Evolutionary conservation across 2,329 filamentous ascomycete species (phyloP).

Genomic region (Aureobasidium sp.): DNA sequence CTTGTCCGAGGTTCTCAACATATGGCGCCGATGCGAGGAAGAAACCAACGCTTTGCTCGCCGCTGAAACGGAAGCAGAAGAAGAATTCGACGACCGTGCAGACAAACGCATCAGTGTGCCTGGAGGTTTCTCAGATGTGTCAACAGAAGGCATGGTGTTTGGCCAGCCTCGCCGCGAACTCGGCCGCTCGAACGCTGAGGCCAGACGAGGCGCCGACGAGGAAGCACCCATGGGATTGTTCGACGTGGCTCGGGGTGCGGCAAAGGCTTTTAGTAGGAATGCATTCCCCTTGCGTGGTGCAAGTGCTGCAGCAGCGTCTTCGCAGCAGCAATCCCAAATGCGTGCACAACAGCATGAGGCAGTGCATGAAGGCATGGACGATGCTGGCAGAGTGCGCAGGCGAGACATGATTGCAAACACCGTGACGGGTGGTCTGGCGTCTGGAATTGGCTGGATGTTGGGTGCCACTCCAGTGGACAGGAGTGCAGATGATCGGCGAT

Average conservation of each 20-base stretch:
- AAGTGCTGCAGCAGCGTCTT: slow-evolving; percentile 13
- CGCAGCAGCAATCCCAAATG: slow-evolving; percentile 13
- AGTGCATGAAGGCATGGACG: slow-evolving; percentile 6
- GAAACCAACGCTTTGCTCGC: slow-evolving; percentile 60
- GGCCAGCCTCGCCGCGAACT: slow-evolving; percentile 35
- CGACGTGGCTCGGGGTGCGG: slow-evolving; percentile 42
- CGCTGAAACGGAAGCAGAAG: slow-evolving; percentile 59
- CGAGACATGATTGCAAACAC: slow-evolving; percentile 63
- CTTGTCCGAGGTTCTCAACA: slow-evolving; percentile 65
- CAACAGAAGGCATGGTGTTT: slow-evolving; percentile 23
- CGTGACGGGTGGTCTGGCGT: slow-evolving; percentile 53
- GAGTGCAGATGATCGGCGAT: slow-evolving; percentile 5
- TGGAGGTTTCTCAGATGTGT: slow-evolving; percentile 33
- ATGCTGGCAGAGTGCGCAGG: slow-evolving; percentile 48
- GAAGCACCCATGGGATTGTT: slow-evolving; percentile 47
- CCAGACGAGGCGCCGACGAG: slow-evolving; percentile 29
- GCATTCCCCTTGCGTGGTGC: slow-evolving; percentile 35
- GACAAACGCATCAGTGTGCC: slow-evolving; percentile 38
- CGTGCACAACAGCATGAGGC: slow-evolving; percentile 1
- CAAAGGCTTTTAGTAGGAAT: slow-evolving; percentile 37
- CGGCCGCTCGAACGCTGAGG: slow-evolving; percentile 16
- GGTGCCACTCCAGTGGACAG: slow-evolving; percentile 34
- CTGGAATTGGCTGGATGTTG: slow-evolving; percentile 57
- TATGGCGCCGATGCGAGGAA: slow-evolving; percentile 69
- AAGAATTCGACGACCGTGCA: slow-evolving; percentile 60